Base-by-base conservation (phyloP, 495 filamentous ascomycete species). In the Penicillium riverlandense region DNA sequence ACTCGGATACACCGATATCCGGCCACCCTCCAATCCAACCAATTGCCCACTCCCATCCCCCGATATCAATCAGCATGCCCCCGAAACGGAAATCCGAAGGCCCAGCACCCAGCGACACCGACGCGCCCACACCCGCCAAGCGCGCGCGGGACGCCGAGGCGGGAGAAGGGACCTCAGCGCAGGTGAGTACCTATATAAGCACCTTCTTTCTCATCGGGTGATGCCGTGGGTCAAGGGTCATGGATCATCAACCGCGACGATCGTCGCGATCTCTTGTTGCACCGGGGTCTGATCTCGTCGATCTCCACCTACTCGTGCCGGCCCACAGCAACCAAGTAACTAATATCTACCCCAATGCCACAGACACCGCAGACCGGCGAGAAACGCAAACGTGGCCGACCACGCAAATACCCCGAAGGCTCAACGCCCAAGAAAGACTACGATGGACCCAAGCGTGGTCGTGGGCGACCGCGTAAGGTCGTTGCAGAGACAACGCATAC, bases 381-480 rank as follows among this genome's bases (percentile, higher is more conserved):
- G 37, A 70, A 66, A 42, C 54, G 61, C 43, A 60, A 59, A 37
- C 61, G 66, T 38, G 66, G 66, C 35, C 66, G 66, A 22, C 66
- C 66, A 13, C 59, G 66, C 38, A 68, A 68, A 44, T 55, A 58
- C 40, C 61, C 65, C 12, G 55, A 54, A 28, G 55, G 48, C 0
- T 27, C 41, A 8, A 43, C 32, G 4, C 57, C 61, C 4, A 56
- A 62, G 40, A 49, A 55, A 7, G 36, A 38, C 27, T 43, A 53
- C 11, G 48, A 54, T 34, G 58, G 57, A 8, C 60, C 66, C 15
- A 70, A 67, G 42, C 58, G 67, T 40, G 67, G 65, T 11, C 67
- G 67, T 16, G 67, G 67, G 29, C 65, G 67, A 35, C 67, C 59
- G 4, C 52, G 44, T 5, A 63, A 61, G 35, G 31, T 50, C 22